Conservation (phyloP, 176 grass and related monocot species). For the Carex parvula region DNA sequence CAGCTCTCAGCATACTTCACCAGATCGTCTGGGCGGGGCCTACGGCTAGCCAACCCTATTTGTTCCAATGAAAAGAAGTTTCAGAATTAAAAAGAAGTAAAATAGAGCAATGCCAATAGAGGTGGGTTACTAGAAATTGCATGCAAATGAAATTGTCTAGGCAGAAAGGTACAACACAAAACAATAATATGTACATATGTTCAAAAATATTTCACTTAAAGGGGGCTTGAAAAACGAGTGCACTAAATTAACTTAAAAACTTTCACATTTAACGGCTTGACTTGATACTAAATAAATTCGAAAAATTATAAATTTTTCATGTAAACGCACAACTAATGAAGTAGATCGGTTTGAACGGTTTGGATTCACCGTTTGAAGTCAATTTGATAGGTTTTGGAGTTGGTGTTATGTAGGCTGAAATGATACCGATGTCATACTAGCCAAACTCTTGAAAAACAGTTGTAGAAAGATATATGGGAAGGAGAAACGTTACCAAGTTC, state of each 20-base stretch:
- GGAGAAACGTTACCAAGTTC: conserved; percentile 48
- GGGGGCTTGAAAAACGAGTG: no score
- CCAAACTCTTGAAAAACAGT: neutral
- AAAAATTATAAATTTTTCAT: no score
- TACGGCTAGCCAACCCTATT: conserved; percentile 59
- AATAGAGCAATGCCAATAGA: neutral
- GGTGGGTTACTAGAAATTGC: neutral
- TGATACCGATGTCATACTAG: no score
- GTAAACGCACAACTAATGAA: no score
- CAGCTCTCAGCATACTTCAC: conserved; percentile 85
- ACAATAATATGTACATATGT: neutral
- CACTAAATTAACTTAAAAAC: no score
- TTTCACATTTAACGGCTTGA: no score
- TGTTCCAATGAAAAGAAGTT: neutral
- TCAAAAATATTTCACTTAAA: neutral
- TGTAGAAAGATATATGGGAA: neutral
- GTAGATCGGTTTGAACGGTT: no score
- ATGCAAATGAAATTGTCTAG: neutral
- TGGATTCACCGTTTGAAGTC: no score
- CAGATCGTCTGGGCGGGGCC: conserved; percentile 73
- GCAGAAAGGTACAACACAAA: neutral
- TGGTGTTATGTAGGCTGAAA: no score
- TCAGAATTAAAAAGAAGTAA: neutral
- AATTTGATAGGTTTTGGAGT: no score
- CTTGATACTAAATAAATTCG: no score